These are phyloP conservation scores for Fusarium decemcellulare DNA, from an alignment of 2,329 filamentous ascomycete species.

Conservation along the genomic window DNA sequence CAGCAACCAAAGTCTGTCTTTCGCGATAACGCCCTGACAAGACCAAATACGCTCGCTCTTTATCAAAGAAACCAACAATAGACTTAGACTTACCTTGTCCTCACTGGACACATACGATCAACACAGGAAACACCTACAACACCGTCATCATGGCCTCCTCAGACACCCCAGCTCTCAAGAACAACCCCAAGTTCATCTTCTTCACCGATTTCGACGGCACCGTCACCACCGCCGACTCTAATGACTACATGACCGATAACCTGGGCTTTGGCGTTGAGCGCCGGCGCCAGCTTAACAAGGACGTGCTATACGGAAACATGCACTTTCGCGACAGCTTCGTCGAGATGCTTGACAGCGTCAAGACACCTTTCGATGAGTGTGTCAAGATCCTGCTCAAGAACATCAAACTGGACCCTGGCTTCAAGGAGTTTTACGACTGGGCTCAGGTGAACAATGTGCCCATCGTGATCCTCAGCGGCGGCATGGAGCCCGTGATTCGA, in stretches of 20 bases:
- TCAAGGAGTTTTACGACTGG: conserved; percentile 91
- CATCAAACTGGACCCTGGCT: conserved; percentile 90
- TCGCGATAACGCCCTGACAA: conserved; percentile 6
- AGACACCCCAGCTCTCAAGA: conserved; percentile 71
- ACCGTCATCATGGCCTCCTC: conserved; percentile 58
- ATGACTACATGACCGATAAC: conserved; percentile 87
- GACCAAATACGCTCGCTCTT: conserved; percentile 5
- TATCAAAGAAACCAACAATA: neutral
- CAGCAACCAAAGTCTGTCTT: conserved; percentile 18
- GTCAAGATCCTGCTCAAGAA: conserved; percentile 83
- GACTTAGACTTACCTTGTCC: neutral
- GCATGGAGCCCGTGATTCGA: conserved; percentile 93
- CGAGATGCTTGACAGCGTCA: conserved; percentile 92
- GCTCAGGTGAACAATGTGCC: conserved; percentile 86
- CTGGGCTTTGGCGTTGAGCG: conserved; percentile 84
- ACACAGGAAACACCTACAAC: neutral
- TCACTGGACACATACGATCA: neutral
- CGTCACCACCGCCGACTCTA: conserved; percentile 81
- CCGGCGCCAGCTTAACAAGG: conserved; percentile 80
- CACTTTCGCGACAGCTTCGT: conserved; percentile 90
- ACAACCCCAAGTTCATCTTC: conserved; percentile 92
- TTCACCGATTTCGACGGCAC: conserved; percentile 99
- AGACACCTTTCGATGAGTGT: conserved; percentile 85
- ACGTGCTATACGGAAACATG: conserved; percentile 79
- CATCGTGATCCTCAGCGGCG: conserved; percentile 90